Evolutionary conservation across 1,284 basidiomycete genomes (phyloP).

Genomic region (Kalmanozyma brasiliensis): DNA sequence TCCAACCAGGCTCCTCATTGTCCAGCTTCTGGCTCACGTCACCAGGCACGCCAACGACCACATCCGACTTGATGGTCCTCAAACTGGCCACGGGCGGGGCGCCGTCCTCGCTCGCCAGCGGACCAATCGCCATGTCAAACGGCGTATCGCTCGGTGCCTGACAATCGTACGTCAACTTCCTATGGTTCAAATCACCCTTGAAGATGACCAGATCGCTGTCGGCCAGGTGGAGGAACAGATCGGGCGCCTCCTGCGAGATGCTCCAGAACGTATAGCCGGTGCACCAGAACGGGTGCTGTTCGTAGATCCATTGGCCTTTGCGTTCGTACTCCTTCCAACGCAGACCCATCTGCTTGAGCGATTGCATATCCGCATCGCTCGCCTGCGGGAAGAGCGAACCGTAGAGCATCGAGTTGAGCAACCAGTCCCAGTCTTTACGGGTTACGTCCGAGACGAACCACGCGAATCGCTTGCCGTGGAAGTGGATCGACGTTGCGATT

Average conservation of each 20-base stretch:
- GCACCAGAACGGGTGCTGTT: conserved; percentile 80
- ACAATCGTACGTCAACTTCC: conserved; percentile 74
- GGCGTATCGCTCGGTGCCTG: conserved; percentile 85
- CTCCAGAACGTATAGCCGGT: conserved; percentile 76
- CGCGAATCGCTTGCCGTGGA: conserved; percentile 79
- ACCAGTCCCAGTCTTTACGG: conserved; percentile 94
- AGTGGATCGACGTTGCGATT: conserved; percentile 83
- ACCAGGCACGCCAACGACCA: conserved; percentile 81
- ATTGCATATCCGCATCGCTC: conserved; percentile 84
- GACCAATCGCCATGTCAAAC: conserved; percentile 90
- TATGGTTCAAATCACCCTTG: conserved; percentile 92
- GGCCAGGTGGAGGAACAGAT: conserved; percentile 91
- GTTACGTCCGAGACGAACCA: conserved; percentile 84
- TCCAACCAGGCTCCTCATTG: conserved; percentile 78
- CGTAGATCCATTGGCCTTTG: conserved; percentile 93
- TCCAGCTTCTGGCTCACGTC: conserved; percentile 78
- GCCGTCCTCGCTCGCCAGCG: conserved; percentile 87
- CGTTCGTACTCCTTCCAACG: conserved; percentile 94
- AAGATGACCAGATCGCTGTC: conserved; percentile 92
- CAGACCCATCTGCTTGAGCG: conserved; percentile 80
- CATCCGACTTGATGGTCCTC: conserved; percentile 69
- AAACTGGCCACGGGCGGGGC: conserved; percentile 78
- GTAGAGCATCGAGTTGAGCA: conserved; percentile 69
- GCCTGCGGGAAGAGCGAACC: conserved; percentile 76
- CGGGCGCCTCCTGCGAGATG: conserved; percentile 76